Evolutionary conservation across 495 filamentous ascomycete species (phyloP).

Genomic region (Penicillium goetzii): DNA sequence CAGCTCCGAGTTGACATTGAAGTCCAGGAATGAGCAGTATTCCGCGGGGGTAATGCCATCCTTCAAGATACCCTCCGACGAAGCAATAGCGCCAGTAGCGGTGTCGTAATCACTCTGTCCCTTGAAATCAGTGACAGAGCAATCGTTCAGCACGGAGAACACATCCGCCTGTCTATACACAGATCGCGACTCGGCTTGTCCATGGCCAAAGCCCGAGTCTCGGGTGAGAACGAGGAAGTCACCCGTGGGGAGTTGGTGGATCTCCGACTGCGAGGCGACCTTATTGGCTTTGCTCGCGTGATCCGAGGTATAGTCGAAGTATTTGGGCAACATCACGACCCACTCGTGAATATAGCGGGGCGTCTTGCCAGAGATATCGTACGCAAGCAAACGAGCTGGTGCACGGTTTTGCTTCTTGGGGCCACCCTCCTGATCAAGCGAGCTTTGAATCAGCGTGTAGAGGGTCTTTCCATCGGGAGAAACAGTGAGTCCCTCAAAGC

Average conservation of each 20-base stretch:
- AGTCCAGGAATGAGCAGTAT: conserved; percentile 74
- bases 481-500: conserved; percentile 73
- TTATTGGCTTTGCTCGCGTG: conserved; percentile 31
- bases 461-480: conserved; percentile 66
- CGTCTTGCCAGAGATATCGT: conserved; percentile 52
- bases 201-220: conserved; percentile 65
- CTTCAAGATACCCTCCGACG: conserved; percentile 57
- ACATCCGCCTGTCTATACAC: conserved; percentile 76
- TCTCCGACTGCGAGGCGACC: conserved; percentile 73
- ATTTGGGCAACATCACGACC: conserved; percentile 68
- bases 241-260: conserved; percentile 64
- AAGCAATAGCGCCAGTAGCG: conserved; percentile 53
- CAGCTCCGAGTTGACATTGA: conserved; percentile 70
- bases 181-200: conserved; percentile 53
- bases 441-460: conserved; percentile 71
- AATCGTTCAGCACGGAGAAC: conserved; percentile 61
- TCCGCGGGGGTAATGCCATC: conserved; percentile 60
- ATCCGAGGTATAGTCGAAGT: conserved; percentile 47
- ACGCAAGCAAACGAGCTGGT: conserved; percentile 66
- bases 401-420: conserved; percentile 54
- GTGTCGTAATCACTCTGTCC: conserved; percentile 55
- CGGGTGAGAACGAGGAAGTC: conserved; percentile 73
- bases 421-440: conserved; percentile 68
- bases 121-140: conserved; percentile 64
- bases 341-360: conserved; percentile 62